Base-by-base conservation (phyloP, 2,329 filamentous ascomycete species). In the Aspergillus pseudotamarii region DNA sequence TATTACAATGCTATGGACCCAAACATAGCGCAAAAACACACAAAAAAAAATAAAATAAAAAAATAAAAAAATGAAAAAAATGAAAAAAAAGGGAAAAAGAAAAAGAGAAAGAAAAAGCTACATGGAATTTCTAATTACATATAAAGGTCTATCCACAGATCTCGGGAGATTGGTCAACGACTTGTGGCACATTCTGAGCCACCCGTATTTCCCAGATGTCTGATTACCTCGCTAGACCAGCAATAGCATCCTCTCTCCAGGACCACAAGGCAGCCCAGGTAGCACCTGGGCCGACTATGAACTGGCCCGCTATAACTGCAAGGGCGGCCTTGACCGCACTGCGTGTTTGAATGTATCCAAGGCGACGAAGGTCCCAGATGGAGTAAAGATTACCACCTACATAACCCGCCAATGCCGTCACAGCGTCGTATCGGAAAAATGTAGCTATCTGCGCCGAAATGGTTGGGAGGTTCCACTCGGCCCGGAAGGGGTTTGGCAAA, bases 251-350 rank as follows among this genome's bases (percentile, higher is more conserved):
- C 54, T 57, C 54, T n/a, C 54, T 21, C 54, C 54, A 57, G 32
- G 54, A 57, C 54, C 54, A 57, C 54, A 57, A 43, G 32, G n/a
- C 54, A 41, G 54, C 54, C 54, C 54, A 57, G 10, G 54, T 57
- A n/a, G 54, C 54, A 10, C 54, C 54, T 36, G 54, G 34, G 23
- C 54, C 54, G 5, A 41, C 14, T 6, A 57, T 21, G 54, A 57
- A 43, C 54, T 38, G 32, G 21, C 54, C 54, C 54, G 21, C 54
- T 14, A 57, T 21, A 26, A 57, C 54, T 2, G 19, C 54, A 36
- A 57, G 34, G 19, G 54, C 54, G 12, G 54, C 34, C 34, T 36
- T 57, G 23, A 57, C 12, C 4, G 32, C 54, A 38, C 4, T 57
- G 11, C 54, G 21, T 9, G 54, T 57, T 16, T 23, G 23, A 32